Conservation (phyloP, 169 alveolate species). For the Babesia divergens region DNA sequence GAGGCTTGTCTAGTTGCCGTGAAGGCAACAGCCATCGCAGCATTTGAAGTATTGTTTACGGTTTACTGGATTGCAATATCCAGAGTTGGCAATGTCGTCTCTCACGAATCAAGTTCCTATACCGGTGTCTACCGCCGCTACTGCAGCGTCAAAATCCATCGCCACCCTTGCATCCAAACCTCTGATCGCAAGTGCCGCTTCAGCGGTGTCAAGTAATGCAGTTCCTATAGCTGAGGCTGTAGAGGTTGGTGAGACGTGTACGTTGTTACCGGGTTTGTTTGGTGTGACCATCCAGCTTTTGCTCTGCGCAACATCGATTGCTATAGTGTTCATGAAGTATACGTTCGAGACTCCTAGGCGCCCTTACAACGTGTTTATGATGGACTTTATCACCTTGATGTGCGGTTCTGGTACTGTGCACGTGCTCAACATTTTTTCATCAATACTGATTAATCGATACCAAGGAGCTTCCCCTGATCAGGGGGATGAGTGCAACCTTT, state of each 20-base stretch:
- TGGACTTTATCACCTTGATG: conserved; percentile 65
- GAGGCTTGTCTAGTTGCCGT: no score
- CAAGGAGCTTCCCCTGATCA: background rate
- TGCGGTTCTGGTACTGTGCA: conserved; percentile 75
- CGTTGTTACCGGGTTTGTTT: conserved; percentile 74
- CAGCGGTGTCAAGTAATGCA: background rate
- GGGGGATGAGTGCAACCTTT: conserved; percentile 74
- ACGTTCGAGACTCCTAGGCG: conserved; percentile 69
- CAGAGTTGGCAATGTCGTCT: background rate
- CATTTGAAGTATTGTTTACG: no score
- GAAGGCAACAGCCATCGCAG: no score
- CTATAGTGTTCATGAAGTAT: conserved; percentile 66
- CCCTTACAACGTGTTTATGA: conserved; percentile 57
- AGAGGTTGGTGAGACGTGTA: conserved; percentile 48
- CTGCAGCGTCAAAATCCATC: background rate
- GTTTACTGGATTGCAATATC: no score
- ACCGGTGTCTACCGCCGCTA: background rate
- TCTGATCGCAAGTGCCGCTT: conserved; percentile 10
- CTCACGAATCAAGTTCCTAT: background rate
- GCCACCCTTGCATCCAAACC: background rate
- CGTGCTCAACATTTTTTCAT: conserved; percentile 63
- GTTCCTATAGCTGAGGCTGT: background rate
- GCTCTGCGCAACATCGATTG: conserved; percentile 62
- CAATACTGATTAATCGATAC: conserved; percentile 62
- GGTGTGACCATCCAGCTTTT: conserved; percentile 72